Evolutionary conservation across 495 filamentous ascomycete species (phyloP), one percentile per base, ranked within the genome.

Genomic region (Massariosphaeria phaeospora): DNA sequence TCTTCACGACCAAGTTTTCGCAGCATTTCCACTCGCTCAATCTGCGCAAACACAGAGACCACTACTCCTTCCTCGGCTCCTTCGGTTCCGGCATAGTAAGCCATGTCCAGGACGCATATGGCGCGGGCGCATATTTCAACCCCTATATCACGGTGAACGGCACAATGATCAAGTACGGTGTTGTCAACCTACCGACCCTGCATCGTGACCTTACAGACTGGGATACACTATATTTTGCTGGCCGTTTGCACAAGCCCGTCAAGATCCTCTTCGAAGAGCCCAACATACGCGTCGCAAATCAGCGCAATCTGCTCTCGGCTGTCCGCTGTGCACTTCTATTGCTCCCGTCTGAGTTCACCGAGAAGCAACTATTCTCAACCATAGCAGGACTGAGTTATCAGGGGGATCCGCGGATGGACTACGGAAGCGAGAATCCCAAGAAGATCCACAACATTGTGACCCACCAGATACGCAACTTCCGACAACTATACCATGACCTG

Each of bases 11-110:
- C 11, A 88, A 85, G 4, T 87, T 95, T 69, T 90, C 88, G 2
- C 87, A 98, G 66, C 93, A 98, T 70, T 98, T 91, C 90, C 93
- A 98, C 72, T 85, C 83, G 17, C 71, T 98, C 39, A 98, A 98
- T 67, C 75, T 98, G 25, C 72, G 74, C 46, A 85, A 95, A 64
- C 88, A 98, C 64, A 84, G 87, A 9, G 81, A 94, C 66, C 93
- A 98, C 70, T 98, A 98, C 71, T 96, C 89, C 1, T 80, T 78
- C 10, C 71, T 97, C 2, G 87, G 86, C n/a, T 85, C 80, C 17
- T 74, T 96, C 17, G 90, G 91, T 1, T 96, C 89, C 12, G 88
- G 82, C 38, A 76, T 84, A 9, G 84, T 96, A 15, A 87, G 87
- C 10, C 75, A 81, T 39, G 79, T 95, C 3, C 91, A 98, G 65